Evolutionary conservation across 345 rosid species (phyloP).

Genomic region (Hirschfeldia incana): DNA sequence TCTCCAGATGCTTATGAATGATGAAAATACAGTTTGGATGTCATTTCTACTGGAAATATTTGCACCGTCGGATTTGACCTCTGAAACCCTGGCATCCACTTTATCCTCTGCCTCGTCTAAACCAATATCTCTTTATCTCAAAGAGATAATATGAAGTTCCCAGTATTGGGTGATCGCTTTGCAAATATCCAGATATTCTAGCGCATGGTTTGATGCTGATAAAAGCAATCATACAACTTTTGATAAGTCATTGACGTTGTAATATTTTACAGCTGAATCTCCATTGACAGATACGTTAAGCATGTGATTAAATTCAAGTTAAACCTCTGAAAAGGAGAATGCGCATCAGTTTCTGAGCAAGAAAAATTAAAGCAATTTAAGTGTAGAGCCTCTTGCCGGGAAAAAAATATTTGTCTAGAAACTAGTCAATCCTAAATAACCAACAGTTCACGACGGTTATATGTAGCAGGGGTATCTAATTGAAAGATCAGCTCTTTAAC

Average conservation of each 20-base stretch:
- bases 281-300: slow-evolving; percentile 45
- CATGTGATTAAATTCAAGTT: slow-evolving; percentile 44
- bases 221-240: slow-evolving; percentile 59
- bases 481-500: slow-evolving; percentile 9
- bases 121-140: slow-evolving; percentile 37
- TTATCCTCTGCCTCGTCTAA: neutral
- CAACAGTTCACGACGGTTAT: neutral
- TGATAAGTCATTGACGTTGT: slow-evolving; percentile 64
- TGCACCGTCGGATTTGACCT: slow-evolving; percentile 40
- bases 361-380: neutral
- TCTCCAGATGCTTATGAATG: too few relatives aligned
- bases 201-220: slow-evolving; percentile 52
- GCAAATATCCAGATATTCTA: slow-evolving; percentile 57
- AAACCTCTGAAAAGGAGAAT: too few relatives aligned
- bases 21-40: slow-evolving; percentile 12
- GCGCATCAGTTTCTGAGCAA: neutral
- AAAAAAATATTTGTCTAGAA: neutral
- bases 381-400: neutral
- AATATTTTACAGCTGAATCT: slow-evolving; percentile 56
- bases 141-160: slow-evolving; percentile 46
- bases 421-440: neutral
- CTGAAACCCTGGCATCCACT: slow-evolving; percentile 36
- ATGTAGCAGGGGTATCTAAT: neutral
- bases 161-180: slow-evolving; percentile 66
- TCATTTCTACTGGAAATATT: slow-evolving; percentile 30